Conservation (phyloP, 2,329 filamentous ascomycete species). For the Elsinoe fawcettii region DNA sequence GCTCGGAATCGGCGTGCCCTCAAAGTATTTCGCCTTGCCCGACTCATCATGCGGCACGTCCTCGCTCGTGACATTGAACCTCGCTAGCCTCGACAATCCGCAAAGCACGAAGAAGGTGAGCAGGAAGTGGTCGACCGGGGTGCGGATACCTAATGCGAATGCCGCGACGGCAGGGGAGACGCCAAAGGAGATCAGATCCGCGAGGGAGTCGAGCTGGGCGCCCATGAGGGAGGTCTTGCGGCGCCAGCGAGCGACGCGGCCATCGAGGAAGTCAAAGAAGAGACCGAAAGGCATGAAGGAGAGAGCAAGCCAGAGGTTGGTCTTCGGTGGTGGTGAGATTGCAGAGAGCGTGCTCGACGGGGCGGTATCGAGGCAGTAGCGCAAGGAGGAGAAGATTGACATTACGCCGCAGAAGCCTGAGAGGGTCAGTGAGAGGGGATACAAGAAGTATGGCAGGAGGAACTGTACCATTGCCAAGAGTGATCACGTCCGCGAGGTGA, state of each 20-base stretch:
- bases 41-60: constrained; percentile 83
- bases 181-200: constrained; percentile 93
- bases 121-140: constrained; percentile 69
- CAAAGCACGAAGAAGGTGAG: constrained; percentile 89
- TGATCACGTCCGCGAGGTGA: constrained; percentile 77
- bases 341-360: neutral
- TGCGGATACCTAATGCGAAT: constrained; percentile 83
- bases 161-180: constrained; percentile 80
- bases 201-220: constrained; percentile 90
- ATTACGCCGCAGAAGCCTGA: constrained; percentile 79
- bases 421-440: neutral
- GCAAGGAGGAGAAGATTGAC: constrained; percentile 91
- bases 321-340: constrained; percentile 37
- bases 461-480: constrained; percentile 61
- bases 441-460: neutral
- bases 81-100: constrained; percentile 83
- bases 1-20: constrained; percentile 93
- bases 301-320: constrained; percentile 73
- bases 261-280: constrained; percentile 98
- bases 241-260: constrained; percentile 91
- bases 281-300: constrained; percentile 83
- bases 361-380: constrained; percentile 67
- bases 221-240: constrained; percentile 97
- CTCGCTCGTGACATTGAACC: constrained; percentile 93
- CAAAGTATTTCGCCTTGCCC: constrained; percentile 92